A percentile compares a stretch with the other conserved stretches of the same genome.
phyloP scores from a whole-genome alignment of 257 asterid genomes.

The Nicotiana sylvestris region DNA sequence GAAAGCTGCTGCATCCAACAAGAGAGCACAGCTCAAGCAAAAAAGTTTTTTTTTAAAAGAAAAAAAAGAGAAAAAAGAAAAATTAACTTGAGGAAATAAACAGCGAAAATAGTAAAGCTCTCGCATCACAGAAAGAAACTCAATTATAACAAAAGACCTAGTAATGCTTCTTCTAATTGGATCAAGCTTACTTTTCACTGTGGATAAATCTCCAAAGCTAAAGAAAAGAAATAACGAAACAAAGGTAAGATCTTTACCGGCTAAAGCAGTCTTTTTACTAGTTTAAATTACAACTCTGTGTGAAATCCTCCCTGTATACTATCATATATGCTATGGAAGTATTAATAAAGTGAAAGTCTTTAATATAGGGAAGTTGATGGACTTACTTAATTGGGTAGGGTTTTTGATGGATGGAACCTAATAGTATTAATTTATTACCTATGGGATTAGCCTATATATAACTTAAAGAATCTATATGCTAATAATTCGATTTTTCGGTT shows the following conservation, averaged over 20 bases:
- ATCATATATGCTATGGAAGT: too few relatives aligned
- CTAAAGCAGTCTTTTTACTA: conserved; percentile 32
- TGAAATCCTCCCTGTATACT: too few relatives aligned
- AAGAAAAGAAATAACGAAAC: conserved; percentile 2
- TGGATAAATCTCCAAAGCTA: not conserved
- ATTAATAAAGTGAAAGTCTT: too few relatives aligned
- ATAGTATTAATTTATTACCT: too few relatives aligned
- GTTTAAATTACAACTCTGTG: too few relatives aligned
- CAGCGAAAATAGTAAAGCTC: not conserved
- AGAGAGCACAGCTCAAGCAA: not conserved
- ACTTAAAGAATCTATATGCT: too few relatives aligned
- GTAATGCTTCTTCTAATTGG: not conserved
- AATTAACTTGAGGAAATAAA: not conserved
- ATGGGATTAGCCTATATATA: too few relatives aligned
- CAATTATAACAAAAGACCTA: not conserved
- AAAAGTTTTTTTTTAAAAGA: too few relatives aligned
- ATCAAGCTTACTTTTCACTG: not conserved
- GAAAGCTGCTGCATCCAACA: not conserved
- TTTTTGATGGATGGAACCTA: too few relatives aligned
- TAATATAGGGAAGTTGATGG: too few relatives aligned
- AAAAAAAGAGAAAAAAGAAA: not conserved
- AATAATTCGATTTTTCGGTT: too few relatives aligned
- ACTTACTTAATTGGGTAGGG: too few relatives aligned
- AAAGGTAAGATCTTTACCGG: conserved; percentile 36
- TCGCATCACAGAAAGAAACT: not conserved